Conservation (phyloP, 495 filamentous ascomycete species). For the Eremomyces bilateralis region DNA sequence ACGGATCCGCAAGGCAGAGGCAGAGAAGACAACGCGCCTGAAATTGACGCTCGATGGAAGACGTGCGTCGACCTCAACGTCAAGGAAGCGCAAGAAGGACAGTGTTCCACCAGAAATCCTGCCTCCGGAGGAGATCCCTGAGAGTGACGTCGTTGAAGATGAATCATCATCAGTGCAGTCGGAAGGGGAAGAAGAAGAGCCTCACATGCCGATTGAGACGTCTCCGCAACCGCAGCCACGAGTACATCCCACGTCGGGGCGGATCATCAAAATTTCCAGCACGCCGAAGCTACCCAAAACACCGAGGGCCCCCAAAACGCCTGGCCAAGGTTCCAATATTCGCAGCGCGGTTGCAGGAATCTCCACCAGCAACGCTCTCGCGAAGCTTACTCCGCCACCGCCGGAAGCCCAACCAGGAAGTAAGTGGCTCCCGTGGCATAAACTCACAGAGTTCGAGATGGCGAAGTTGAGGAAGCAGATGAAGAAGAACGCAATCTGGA, state of each 20-base stretch:
- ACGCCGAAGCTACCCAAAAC: constrained; percentile 15
- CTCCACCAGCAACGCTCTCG: constrained; percentile 65
- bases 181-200: neutral
- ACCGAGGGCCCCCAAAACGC: constrained; percentile 21
- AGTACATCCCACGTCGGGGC: no score
- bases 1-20: constrained; percentile 20
- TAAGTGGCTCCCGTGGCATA: constrained; percentile 67
- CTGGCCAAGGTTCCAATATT: constrained; percentile 30
- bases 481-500: constrained; percentile 98
- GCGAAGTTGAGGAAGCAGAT: constrained; percentile 80
- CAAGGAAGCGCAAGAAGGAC: constrained; percentile 9
- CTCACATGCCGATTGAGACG: neutral
- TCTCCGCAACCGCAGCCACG: constrained; percentile 8
- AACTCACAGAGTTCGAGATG: constrained; percentile 79
- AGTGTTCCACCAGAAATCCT: constrained; percentile 18
- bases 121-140: neutral
- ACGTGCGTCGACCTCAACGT: constrained; percentile 23
- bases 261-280: constrained; percentile 7
- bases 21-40: constrained; percentile 18
- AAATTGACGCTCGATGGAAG: constrained; percentile 17
- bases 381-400: constrained; percentile 56
- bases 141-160: neutral
- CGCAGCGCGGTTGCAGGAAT: constrained; percentile 35
- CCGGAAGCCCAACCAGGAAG: constrained; percentile 53
- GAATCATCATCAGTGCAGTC: neutral